Conservation (phyloP, 352 stramenopile species). For the Phytophthora cajani region DNA sequence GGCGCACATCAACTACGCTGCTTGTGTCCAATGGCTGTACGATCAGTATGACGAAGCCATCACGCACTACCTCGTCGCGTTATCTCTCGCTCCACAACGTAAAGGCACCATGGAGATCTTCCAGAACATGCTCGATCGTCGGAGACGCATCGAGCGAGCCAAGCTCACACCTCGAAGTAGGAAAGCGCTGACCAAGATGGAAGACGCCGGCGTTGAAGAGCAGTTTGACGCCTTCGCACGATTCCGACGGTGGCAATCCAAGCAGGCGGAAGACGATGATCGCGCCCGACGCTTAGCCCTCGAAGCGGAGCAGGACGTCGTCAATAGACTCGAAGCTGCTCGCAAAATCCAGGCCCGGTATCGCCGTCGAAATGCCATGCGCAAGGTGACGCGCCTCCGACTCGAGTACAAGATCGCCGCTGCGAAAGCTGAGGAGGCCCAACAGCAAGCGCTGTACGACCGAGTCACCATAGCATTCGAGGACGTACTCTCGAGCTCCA, state of each 20-base stretch:
- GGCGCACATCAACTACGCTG: constrained; percentile 83
- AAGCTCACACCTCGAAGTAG: constrained; percentile 35
- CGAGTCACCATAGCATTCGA: constrained; percentile 53
- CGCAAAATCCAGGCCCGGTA: constrained; percentile 75
- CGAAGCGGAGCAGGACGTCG: constrained; percentile 33
- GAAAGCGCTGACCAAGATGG: constrained; percentile 19
- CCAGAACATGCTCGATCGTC: constrained; percentile 75
- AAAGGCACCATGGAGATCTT: constrained; percentile 73
- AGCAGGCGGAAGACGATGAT: constrained; percentile 66
- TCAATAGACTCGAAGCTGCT: constrained; percentile 40
- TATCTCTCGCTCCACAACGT: constrained; percentile 72
- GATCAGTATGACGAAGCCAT: constrained; percentile 65
- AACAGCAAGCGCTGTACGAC: constrained; percentile 62
- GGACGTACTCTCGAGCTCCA: constrained; percentile 15
- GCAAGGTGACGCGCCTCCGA: constrained; percentile 53
- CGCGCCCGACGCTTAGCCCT: constrained; percentile 32
- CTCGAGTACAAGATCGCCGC: constrained; percentile 56
- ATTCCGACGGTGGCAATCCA: constrained; percentile 75
- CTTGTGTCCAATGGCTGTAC: constrained; percentile 79
- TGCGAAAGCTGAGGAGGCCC: constrained; percentile 52
- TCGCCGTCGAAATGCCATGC: constrained; percentile 58
- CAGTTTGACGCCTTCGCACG: constrained; percentile 69
- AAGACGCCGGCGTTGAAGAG: constrained; percentile 44
- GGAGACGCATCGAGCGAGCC: constrained; percentile 43
- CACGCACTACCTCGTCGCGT: constrained; percentile 69